A percentile compares a stretch with the other conserved stretches of the same genome.
phyloP scores from a whole-genome alignment of 2,329 filamentous ascomycete genomes.

The Monosporascus sp. region DNA sequence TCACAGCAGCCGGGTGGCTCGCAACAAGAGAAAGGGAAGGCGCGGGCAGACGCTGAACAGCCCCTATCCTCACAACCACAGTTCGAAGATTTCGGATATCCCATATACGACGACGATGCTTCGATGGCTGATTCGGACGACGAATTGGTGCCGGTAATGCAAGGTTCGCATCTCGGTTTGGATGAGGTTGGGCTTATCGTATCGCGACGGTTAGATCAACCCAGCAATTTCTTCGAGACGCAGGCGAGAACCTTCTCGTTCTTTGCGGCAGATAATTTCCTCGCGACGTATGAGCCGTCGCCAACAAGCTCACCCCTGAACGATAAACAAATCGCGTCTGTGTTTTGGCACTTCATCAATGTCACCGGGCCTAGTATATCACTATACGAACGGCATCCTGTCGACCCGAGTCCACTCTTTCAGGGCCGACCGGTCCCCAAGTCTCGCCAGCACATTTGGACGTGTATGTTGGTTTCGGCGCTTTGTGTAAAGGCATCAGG shows the following conservation, averaged over 20 bases:
- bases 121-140: constrained; percentile 59
- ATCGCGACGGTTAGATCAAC: constrained; percentile 28
- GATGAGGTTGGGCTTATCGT: constrained; percentile 36
- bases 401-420: constrained; percentile 64
- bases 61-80: constrained; percentile 2
- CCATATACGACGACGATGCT: constrained; percentile 55
- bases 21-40: constrained; percentile 14
- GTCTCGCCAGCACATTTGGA: constrained; percentile 61
- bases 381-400: constrained; percentile 76
- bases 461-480: constrained; percentile 22
- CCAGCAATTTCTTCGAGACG: constrained; percentile 37
- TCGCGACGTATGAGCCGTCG: constrained; percentile 63
- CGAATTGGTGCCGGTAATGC: constrained; percentile 39
- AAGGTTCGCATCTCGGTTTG: constrained; percentile 30
- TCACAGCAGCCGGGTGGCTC: constrained; percentile 7
- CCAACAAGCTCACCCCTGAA: constrained; percentile 66
- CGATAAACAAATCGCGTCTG: constrained; percentile 70
- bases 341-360: constrained; percentile 90
- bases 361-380: constrained; percentile 83
- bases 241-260: constrained; percentile 44
- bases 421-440: constrained; percentile 54
- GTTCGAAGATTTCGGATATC: constrained; percentile 33
- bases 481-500: background rate
- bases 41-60: constrained; percentile 10
- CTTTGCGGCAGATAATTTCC: constrained; percentile 41